Conservation (phyloP, 2,329 filamentous ascomycete genomes). For the Endocalyx cinctus region DNA sequence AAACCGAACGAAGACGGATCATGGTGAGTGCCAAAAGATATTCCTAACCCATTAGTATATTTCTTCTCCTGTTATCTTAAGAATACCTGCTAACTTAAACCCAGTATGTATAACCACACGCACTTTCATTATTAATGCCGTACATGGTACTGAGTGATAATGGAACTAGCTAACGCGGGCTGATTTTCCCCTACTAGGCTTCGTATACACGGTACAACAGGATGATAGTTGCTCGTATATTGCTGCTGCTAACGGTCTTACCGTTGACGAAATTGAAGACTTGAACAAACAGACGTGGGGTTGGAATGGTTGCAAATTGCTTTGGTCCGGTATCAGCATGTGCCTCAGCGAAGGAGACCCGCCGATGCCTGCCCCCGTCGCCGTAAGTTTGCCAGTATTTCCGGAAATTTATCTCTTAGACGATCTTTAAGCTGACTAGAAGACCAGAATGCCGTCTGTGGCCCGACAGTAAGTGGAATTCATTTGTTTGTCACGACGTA, state of each 20-base stretch:
- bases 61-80: too few species aligned
- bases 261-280: constrained; percentile 7
- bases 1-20: constrained; percentile 30
- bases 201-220: constrained; percentile 23
- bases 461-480: constrained; percentile 9
- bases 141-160: too few species aligned
- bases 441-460: constrained; percentile 15
- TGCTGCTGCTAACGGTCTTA: constrained; percentile 15
- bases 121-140: too few species aligned
- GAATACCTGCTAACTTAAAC: too few species aligned
- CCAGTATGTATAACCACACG: too few species aligned
- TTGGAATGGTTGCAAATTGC: constrained; percentile 33
- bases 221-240: constrained; percentile 31
- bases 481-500: background rate
- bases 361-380: constrained; percentile 33
- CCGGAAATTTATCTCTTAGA: constrained; percentile 19
- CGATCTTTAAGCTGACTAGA: constrained; percentile 13
- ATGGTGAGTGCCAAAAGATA: too few species aligned
- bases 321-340: constrained; percentile 27
- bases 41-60: too few species aligned
- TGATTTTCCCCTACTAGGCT: too few species aligned
- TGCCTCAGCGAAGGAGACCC: constrained; percentile 36
- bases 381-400: constrained; percentile 6
- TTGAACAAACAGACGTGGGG: constrained; percentile 20
- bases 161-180: too few species aligned